A percentile compares a stretch with the other conserved stretches of the same genome.
Evolutionary conservation across 805 yeast species (phyloP).

Genomic region (Wickerhamomyces strasburgensis): DNA sequence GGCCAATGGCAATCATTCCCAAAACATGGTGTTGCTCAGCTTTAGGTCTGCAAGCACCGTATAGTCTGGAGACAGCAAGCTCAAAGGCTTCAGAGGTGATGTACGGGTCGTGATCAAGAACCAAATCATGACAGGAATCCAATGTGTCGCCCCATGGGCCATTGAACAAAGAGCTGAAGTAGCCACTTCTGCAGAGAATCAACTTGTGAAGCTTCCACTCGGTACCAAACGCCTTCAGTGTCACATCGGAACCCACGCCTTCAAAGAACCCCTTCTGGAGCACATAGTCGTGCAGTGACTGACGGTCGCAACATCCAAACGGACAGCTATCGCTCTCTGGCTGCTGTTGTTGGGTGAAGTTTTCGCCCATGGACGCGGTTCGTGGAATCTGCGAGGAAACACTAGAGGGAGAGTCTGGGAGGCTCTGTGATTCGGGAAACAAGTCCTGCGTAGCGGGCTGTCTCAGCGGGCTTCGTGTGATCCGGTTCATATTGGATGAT

Average conservation of each 20-base stretch:
- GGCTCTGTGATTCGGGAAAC: background rate
- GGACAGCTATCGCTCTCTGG: constrained; percentile 17
- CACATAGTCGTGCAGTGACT: constrained; percentile 27
- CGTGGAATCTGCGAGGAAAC: background rate
- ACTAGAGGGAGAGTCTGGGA: background rate
- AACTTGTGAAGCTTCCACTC: constrained; percentile 42
- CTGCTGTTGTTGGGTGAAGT: background rate
- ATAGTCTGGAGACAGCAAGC: constrained; percentile 40
- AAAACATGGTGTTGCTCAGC: constrained; percentile 33
- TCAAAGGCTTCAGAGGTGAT: constrained; percentile 45
- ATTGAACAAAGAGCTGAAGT: constrained; percentile 40
- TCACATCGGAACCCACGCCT: constrained; percentile 45
- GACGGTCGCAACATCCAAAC: constrained; percentile 26
- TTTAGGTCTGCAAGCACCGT: constrained; percentile 33
- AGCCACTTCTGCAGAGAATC: constrained; percentile 41
- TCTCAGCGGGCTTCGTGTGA: background rate
- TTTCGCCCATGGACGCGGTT: background rate
- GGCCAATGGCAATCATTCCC: constrained; percentile 45
- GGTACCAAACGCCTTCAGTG: constrained; percentile 41
- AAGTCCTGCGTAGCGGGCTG: background rate
- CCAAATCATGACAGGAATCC: constrained; percentile 24
- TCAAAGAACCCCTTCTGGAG: constrained; percentile 36
- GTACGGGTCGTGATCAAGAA: constrained; percentile 36
- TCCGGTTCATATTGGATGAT: background rate
- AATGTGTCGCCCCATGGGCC: constrained; percentile 37